These are phyloP conservation scores for Termitomyces sp. DNA, from an alignment of 768 basidiomycete genomes.

Conservation along the genomic window DNA sequence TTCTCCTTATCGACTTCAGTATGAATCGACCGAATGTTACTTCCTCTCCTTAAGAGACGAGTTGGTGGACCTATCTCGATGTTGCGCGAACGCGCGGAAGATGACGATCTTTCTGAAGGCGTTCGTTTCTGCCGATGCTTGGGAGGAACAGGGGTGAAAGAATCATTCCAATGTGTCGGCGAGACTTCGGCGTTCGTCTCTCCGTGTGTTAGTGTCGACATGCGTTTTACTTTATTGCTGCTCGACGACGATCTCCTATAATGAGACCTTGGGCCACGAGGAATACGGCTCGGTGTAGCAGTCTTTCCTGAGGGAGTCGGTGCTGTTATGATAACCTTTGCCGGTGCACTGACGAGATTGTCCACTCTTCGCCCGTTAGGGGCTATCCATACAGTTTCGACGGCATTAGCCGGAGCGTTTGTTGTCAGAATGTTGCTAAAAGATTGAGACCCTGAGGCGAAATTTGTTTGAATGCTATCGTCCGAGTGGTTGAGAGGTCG, in stretches of 20 bases:
- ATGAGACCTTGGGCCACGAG: constrained; percentile 36
- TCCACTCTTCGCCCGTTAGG: constrained; percentile 27
- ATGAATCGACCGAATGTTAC: constrained; percentile 12
- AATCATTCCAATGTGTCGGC: constrained; percentile 19
- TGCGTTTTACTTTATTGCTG: constrained; percentile 19
- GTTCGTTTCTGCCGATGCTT: constrained; percentile 23
- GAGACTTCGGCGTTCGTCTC: constrained; percentile 15
- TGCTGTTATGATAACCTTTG: constrained; percentile 47
- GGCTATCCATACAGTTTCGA: constrained; percentile 9
- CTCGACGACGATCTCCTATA: constrained; percentile 24
- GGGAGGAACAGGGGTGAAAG: constrained; percentile 26
- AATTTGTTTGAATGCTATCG: not conserved
- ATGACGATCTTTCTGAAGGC: constrained; percentile 20
- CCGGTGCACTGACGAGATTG: constrained; percentile 40
- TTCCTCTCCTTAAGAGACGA: constrained; percentile 11
- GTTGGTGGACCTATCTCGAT: constrained; percentile 11
- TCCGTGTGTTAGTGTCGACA: constrained; percentile 19
- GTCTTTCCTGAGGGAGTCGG: constrained; percentile 39
- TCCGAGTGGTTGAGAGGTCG: constrained; percentile 4
- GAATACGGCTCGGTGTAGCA: constrained; percentile 29
- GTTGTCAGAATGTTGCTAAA: not conserved
- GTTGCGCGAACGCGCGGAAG: constrained; percentile 11
- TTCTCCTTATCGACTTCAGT: constrained; percentile 36
- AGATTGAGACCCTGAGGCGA: not conserved
- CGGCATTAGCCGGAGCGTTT: constrained; percentile 5